Base-by-base conservation (phyloP, 768 basidiomycete species). In the Lactifluus subvellereus region DNA sequence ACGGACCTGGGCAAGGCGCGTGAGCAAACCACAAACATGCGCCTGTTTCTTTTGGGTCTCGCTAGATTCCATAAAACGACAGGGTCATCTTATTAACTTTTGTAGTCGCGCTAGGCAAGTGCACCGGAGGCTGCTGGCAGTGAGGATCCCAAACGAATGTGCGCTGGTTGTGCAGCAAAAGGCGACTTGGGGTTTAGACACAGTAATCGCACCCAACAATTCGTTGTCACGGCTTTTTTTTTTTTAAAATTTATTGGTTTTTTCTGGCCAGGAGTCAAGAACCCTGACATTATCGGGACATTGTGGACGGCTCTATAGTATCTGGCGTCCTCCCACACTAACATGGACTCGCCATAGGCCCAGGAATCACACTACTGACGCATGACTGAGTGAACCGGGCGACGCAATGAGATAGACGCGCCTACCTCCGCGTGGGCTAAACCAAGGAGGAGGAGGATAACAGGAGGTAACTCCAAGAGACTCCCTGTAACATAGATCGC, bases 1-100 rank as follows among this genome's bases (percentile, higher is more conserved):
- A 65, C 67, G 33, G 52, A 68, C 56, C 18, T 66, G 47, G 57
- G 67, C 59, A 57, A 70, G 33, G 66, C 69, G 27, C 61, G 67
- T 30, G 57, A 67, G 35, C 55, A 61, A 27, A 54, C 66, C 33
- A 64, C 16, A 37, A 30, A 66, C 58, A 63, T 66, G 37, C 14
- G 65, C 47, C 13, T 6, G 32, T 8, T 49, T 8, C 32, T 27
- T 18, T 50, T 16, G 27, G 20, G 40, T 48, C 45, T n/a, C 27
- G 22, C 13, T 14, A 32, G 14, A n/a, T 30, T 16, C 37, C n/a
- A 30, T 14, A 40, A 40, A 43, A 20, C 37, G 22, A 45, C 42
- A 0, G 42, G 7, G 13, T 48, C 33, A 13, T 27, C 49, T 14
- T 22, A 4, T 22, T 48, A 4, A 54, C 38, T 1, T 10, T 22